Conservation (phyloP, 176 grass and related monocot genomes). For the Echinochloa phyllopogon region DNA sequence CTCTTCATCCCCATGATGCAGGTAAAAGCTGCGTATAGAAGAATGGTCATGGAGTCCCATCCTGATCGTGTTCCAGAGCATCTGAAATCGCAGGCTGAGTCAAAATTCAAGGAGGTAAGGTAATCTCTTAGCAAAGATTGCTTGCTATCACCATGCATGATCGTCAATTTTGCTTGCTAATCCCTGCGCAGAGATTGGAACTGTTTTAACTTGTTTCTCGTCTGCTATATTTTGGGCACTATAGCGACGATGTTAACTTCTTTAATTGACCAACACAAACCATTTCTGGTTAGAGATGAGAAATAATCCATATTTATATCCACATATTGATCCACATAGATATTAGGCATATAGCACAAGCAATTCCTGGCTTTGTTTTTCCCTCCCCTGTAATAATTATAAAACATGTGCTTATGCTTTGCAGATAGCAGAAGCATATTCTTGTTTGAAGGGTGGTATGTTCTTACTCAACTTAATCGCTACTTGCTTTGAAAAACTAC, state of each 20-base stretch:
- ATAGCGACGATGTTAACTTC: background rate
- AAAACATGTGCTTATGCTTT: conserved; percentile 16
- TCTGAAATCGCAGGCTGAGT: conserved; percentile 75
- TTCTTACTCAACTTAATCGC: background rate
- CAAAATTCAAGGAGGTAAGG: conserved; percentile 78
- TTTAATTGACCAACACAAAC: background rate
- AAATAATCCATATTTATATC: background rate
- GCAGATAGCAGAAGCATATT: conserved; percentile 91
- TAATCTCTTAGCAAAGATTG: background rate
- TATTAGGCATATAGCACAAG: background rate
- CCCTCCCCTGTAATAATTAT: background rate
- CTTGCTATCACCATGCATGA: background rate
- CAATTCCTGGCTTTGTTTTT: conserved; percentile 2
- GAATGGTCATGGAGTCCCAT: conserved; percentile 76
- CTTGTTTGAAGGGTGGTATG: conserved; percentile 79
- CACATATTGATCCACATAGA: too few relatives aligned
- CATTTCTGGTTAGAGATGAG: background rate
- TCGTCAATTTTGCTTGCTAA: background rate
- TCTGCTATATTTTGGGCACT: background rate
- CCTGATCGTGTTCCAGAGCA: conserved; percentile 69
- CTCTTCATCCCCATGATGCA: conserved; percentile 28
- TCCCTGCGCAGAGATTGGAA: background rate
- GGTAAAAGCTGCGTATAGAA: conserved; percentile 83
- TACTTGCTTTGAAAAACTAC: conserved; percentile 15
- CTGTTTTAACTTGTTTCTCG: conserved; percentile 15